These are phyloP conservation scores for Sugiyamaella smithiae DNA, from an alignment of 805 yeast genomes.

Conservation along the genomic window DNA sequence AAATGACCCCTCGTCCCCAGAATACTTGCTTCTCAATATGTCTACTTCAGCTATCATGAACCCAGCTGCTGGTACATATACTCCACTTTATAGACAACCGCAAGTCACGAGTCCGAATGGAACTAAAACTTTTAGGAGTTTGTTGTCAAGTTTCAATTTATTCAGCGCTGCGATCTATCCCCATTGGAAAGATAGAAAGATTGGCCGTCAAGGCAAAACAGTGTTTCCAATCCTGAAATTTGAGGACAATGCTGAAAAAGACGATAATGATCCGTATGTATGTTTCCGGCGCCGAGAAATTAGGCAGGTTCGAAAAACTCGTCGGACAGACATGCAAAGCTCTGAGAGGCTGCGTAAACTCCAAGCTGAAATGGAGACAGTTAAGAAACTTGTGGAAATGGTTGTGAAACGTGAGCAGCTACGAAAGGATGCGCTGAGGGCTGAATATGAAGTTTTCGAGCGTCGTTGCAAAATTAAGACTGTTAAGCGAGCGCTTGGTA, in stretches of 20 bases:
- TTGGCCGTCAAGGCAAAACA: conserved; percentile 63
- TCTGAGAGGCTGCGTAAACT: conserved; percentile 76
- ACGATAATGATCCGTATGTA: conserved; percentile 90
- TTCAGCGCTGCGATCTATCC: conserved; percentile 70
- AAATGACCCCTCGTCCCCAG: conserved; percentile 48
- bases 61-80: conserved; percentile 36
- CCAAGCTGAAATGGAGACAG: conserved; percentile 72
- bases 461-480: conserved; percentile 68
- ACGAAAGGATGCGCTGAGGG: conserved; percentile 56
- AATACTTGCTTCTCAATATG: conserved; percentile 26
- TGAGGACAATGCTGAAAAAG: conserved; percentile 82
- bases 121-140: conserved; percentile 16
- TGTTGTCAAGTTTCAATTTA: conserved; percentile 30
- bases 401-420: conserved; percentile 74
- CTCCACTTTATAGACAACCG: conserved; percentile 24
- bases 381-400: conserved; percentile 62
- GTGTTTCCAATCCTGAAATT: conserved; percentile 75
- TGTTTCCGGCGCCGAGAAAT: conserved; percentile 95
- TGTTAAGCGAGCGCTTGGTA: conserved; percentile 69
- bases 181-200: conserved; percentile 78
- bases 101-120: conserved; percentile 7
- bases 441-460: conserved; percentile 67
- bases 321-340: conserved; percentile 89
- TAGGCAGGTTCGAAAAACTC: conserved; percentile 91
- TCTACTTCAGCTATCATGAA: conserved; percentile 5